Evolutionary conservation across 2,329 filamentous ascomycete genomes (phyloP), one percentile per base, ranked within the genome.

Genomic region (Phoma sp.): DNA sequence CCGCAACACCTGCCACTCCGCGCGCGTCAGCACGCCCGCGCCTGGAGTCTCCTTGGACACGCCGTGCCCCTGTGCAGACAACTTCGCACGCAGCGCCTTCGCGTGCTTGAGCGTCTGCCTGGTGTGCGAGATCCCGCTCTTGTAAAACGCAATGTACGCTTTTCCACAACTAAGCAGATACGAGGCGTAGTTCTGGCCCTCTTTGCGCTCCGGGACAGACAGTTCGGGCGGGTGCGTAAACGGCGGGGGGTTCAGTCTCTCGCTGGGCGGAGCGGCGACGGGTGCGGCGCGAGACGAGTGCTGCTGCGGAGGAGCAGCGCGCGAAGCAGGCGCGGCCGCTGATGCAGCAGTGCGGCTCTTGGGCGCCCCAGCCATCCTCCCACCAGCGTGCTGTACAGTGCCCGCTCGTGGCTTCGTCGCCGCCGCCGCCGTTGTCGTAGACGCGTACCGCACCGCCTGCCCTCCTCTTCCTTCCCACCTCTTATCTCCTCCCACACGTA

Each of bases 71-170:
- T 39, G 42, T 7, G n/a, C 47, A 3, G 47, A 11, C 9, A 42
- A 47, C 22, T 60, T 80, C 22, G 78, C 70, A 42, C 83, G 81
- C 63, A 82, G 60, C 4, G 67, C 50, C 6, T 72, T 75, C 0
- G 79, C 72, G 8, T 77, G 67, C 52, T 78, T 76, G 61, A 81
- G 79, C 61, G 96, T 96, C 55, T 79, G 77, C 71, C 86, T 86
- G 46, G 96, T 86, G 65, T 89, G 86, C 69, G 87, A 86, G 29
- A 96, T 76, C 14, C 93, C 93, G 1, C 85, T 82, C 77, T 95
- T 96, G 85, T 97, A 98, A 83, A 98, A 98, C 32, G 76, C 75
- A 8, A 89, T 65, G 75, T 96, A 96, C 46, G 89, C 86, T 71
- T 89, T 89, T 58, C 91, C 93, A 25, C 87, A 77, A 38, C 76